Evolutionary conservation across 2,329 filamentous ascomycete species (phyloP).

Genomic region (Aureobasidium subglaciale): DNA sequence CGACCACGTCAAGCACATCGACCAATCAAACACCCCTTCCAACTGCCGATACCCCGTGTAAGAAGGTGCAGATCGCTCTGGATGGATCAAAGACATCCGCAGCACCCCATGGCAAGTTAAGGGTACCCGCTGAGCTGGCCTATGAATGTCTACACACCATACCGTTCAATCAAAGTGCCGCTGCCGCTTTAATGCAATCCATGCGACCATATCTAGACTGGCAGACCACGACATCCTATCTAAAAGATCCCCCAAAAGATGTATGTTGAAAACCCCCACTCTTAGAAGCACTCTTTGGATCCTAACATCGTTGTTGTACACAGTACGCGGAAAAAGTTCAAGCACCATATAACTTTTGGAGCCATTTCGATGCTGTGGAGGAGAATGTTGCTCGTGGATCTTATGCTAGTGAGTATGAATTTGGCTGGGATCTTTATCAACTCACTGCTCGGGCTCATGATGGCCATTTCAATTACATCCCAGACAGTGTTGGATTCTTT

Average conservation of each 20-base stretch:
- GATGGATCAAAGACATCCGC: too few relatives aligned
- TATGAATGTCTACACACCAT: slow-evolving; percentile 41
- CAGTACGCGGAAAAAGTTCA: slow-evolving; percentile 40
- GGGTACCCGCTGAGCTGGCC: slow-evolving; percentile 36
- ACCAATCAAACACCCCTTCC: too few relatives aligned
- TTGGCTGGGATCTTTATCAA: slow-evolving; percentile 46
- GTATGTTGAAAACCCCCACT: too few relatives aligned
- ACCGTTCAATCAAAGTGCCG: slow-evolving; percentile 37
- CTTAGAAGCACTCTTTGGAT: too few relatives aligned
- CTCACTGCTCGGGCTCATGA: slow-evolving; percentile 53
- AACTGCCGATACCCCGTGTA: too few relatives aligned
- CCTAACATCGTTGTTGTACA: too few relatives aligned
- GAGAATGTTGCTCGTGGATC: slow-evolving; percentile 29
- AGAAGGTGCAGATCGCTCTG: too few relatives aligned
- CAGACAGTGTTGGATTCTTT: slow-evolving; percentile 49
- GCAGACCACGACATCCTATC: slow-evolving; percentile 39
- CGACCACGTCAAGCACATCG: too few relatives aligned
- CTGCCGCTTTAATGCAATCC: slow-evolving; percentile 34
- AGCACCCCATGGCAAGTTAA: too few relatives aligned
- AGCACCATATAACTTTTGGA: slow-evolving; percentile 35
- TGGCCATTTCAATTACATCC: slow-evolving; percentile 54
- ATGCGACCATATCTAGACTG: slow-evolving; percentile 41
- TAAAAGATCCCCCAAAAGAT: slow-evolving; percentile 40
- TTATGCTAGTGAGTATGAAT: slow-evolving; percentile 38
- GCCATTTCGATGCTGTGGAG: slow-evolving; percentile 33